phyloP scores from a whole-genome alignment of 2,329 filamentous ascomycete genomes.

The Zalaria sp. region DNA sequence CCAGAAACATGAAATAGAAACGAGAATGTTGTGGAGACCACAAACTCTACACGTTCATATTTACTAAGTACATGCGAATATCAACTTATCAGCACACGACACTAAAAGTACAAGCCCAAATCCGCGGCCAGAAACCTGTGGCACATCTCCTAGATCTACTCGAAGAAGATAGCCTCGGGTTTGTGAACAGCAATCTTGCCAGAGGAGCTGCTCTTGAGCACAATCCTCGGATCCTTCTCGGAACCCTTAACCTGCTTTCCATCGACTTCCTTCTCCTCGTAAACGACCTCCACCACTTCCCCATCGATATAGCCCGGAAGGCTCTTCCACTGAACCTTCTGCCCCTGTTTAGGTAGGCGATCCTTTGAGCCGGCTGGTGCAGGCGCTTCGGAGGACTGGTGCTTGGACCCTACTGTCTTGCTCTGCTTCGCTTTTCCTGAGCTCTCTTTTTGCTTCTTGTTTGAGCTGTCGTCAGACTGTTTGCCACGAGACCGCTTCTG shows the following conservation, averaged over 20 bases:
- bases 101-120: too few species aligned
- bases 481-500: constrained; percentile 13
- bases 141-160: constrained; percentile 4
- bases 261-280: constrained; percentile 24
- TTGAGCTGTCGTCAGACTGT: constrained; percentile 13
- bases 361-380: constrained; percentile 17
- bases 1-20: not conserved
- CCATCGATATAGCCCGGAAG: constrained; percentile 26
- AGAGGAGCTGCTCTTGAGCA: constrained; percentile 23
- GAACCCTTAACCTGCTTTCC: constrained; percentile 27
- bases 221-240: constrained; percentile 27
- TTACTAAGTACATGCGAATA: too few species aligned
- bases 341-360: constrained; percentile 25
- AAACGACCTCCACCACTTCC: constrained; percentile 27
- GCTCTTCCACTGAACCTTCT: constrained; percentile 27
- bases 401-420: constrained; percentile 12
- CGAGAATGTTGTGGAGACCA: not conserved
- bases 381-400: constrained; percentile 15
- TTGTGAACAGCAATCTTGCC: constrained; percentile 30
- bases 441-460: constrained; percentile 21
- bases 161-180: constrained; percentile 28
- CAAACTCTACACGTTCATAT: too few species aligned
- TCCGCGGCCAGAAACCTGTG: too few species aligned
- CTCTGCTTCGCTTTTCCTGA: constrained; percentile 10
- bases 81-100: too few species aligned